phyloP scores from a whole-genome alignment of 1,284 basidiomycete genomes.

The Vanrija sp. region DNA sequence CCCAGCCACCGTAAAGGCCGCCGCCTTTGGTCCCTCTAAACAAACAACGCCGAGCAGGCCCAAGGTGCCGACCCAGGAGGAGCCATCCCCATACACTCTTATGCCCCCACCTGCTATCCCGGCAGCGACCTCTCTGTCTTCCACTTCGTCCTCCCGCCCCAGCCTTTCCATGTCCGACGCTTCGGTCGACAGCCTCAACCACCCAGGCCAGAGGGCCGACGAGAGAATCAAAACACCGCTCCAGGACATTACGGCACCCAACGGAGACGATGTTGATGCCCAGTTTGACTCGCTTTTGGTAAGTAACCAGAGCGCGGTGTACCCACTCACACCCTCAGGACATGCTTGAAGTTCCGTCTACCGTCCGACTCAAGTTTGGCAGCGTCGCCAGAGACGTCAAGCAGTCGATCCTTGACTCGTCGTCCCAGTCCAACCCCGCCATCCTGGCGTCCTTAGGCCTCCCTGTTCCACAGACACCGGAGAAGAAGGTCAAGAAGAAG shows the following conservation, averaged over 20 bases:
- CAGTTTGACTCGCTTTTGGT: conserved; percentile 42
- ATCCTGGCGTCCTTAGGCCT: conserved; percentile 39
- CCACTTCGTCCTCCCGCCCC: conserved; percentile 8
- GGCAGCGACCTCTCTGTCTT: conserved; percentile 6
- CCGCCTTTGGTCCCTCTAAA: too few relatives aligned
- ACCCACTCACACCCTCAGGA: conserved; percentile 21
- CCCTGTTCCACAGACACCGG: conserved; percentile 10
- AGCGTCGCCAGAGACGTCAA: conserved; percentile 42
- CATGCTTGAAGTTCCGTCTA: conserved; percentile 37
- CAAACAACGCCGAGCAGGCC: neutral
- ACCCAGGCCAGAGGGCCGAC: conserved; percentile 1
- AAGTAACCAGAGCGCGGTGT: conserved; percentile 2
- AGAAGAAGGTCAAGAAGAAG: conserved; percentile 30
- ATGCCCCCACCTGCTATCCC: conserved; percentile 17
- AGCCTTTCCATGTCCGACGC: conserved; percentile 9
- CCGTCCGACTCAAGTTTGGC: conserved; percentile 40
- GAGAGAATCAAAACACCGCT: conserved; percentile 17
- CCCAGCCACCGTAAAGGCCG: too few relatives aligned
- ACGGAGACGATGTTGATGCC: conserved; percentile 27
- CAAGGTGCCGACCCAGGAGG: too few relatives aligned
- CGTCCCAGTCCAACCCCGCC: conserved; percentile 36
- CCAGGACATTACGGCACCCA: conserved; percentile 6
- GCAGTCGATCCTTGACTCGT: conserved; percentile 36
- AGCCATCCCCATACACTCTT: neutral
- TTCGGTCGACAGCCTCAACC: neutral